Conservation (phyloP, 2,329 filamentous ascomycete species). For the Leptographium radiaticola region DNA sequence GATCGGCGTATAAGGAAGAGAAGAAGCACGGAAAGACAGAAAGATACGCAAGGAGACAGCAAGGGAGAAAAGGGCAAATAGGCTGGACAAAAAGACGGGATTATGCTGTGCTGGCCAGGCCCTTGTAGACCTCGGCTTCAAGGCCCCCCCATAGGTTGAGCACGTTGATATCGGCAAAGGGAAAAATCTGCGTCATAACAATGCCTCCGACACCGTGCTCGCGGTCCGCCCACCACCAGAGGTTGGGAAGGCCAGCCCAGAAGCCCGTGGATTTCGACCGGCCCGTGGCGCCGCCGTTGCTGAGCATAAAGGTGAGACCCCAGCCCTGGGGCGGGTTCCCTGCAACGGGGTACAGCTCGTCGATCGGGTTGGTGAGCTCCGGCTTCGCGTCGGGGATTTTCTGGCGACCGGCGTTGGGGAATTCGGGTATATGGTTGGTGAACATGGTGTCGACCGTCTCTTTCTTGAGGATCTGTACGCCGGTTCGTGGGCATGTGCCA, state of each 20-base stretch:
- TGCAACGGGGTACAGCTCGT: conserved; percentile 32
- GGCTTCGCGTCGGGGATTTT: conserved; percentile 29
- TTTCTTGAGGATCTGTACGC: conserved; percentile 34
- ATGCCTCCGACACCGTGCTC: conserved; percentile 40
- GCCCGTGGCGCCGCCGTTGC: conserved; percentile 29
- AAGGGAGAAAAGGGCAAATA: not conserved
- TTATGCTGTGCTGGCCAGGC: conserved; percentile 31
- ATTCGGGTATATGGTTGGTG: conserved; percentile 42
- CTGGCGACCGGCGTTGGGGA: conserved; percentile 33
- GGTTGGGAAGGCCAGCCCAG: conserved; percentile 44
- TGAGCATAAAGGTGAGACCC: conserved; percentile 43
- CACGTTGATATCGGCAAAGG: conserved; percentile 26
- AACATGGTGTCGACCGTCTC: conserved; percentile 48
- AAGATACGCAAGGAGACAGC: too few species aligned
- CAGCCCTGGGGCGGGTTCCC: conserved; percentile 42
- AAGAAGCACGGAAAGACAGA: too few species aligned
- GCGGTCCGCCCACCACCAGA: conserved; percentile 46
- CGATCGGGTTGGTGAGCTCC: conserved; percentile 28
- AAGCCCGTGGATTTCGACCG: conserved; percentile 31
- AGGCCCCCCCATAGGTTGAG: conserved; percentile 21
- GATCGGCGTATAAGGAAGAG: too few species aligned
- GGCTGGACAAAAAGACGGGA: not conserved
- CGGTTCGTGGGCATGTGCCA: conserved; percentile 42
- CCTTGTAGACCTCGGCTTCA: conserved; percentile 20
- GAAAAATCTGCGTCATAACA: conserved; percentile 31